phyloP scores from a whole-genome alignment of 768 basidiomycete genomes.

The Chalciporus chontae region DNA sequence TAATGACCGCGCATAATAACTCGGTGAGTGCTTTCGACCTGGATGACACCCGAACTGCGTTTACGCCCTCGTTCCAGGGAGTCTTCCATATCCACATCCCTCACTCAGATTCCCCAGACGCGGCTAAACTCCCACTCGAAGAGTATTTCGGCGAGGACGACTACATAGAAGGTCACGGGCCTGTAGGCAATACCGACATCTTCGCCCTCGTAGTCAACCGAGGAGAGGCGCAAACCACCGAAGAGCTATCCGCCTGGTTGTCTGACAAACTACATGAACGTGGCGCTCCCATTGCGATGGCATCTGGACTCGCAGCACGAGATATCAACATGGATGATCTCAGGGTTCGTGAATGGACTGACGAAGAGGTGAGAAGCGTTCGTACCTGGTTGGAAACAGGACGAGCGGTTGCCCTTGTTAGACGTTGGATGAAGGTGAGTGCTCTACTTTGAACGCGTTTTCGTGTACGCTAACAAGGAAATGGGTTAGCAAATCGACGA shows the following conservation, averaged over 20 bases:
- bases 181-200: constrained; percentile 17
- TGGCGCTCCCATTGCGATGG: constrained; percentile 21
- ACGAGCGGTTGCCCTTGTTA: constrained; percentile 24
- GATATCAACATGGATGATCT: constrained; percentile 31
- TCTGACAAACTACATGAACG: constrained; percentile 25
- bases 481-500: constrained; percentile 12
- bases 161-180: constrained; percentile 15
- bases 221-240: constrained; percentile 27
- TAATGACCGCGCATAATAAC: constrained; percentile 25
- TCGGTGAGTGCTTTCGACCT: constrained; percentile 16
- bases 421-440: constrained; percentile 27
- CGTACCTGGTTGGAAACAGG: constrained; percentile 37
- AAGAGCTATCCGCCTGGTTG: constrained; percentile 31
- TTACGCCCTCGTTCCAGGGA: constrained; percentile 13
- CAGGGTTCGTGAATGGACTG: constrained; percentile 40
- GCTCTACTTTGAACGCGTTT: not conserved
- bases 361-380: constrained; percentile 34
- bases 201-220: constrained; percentile 18
- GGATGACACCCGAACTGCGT: not conserved
- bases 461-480: not conserved
- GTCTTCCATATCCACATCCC: constrained; percentile 27
- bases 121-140: constrained; percentile 20
- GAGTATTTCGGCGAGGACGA: constrained; percentile 19
- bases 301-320: constrained; percentile 4
- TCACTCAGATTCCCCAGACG: constrained; percentile 15